These are phyloP conservation scores for Cryptococcus wingfieldii DNA, from an alignment of 1,284 basidiomycete genomes.

Conservation along the genomic window DNA sequence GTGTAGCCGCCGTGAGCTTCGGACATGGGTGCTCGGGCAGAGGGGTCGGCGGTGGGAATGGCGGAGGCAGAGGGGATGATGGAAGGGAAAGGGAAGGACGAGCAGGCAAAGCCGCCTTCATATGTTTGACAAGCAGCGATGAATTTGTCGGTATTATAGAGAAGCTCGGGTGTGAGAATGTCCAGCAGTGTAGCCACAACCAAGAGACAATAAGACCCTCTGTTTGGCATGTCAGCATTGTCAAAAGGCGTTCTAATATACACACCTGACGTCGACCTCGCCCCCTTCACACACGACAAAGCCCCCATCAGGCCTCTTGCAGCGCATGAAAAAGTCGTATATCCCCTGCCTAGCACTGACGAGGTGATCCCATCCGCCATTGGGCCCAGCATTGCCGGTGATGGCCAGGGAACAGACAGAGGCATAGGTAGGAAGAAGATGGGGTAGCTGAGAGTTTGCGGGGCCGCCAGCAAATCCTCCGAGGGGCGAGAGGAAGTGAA, in stretches of 20 bases:
- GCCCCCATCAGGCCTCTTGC: constrained; percentile 92
- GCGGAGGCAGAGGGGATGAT: constrained; percentile 6
- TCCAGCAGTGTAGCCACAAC: constrained; percentile 68
- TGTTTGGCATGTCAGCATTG: constrained; percentile 30
- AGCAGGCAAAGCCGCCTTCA: constrained; percentile 90
- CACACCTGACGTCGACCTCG: constrained; percentile 87
- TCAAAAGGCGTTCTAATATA: constrained; percentile 1
- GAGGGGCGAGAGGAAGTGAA: constrained; percentile 69
- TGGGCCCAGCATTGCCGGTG: constrained; percentile 61
- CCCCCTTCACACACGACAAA: constrained; percentile 83
- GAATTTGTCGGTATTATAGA: constrained; percentile 54
- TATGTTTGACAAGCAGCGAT: constrained; percentile 79
- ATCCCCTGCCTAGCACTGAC: constrained; percentile 63
- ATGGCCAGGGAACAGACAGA: constrained; percentile 79
- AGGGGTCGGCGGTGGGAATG: constrained; percentile 47
- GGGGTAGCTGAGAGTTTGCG: constrained; percentile 66
- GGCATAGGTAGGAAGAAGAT: constrained; percentile 88
- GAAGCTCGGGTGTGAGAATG: constrained; percentile 80
- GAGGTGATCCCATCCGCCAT: constrained; percentile 72
- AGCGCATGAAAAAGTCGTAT: constrained; percentile 84
- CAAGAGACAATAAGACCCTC: constrained; percentile 72
- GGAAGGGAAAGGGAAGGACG: constrained; percentile 54
- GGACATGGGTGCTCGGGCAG: constrained; percentile 60
- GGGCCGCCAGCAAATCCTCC: constrained; percentile 93
- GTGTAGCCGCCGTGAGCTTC: constrained; percentile 99